Percentiles rank a stretch among this genome's conserved stretches.
These are phyloP conservation scores for Boletus vinaceobasis DNA, from an alignment of 768 basidiomycete genomes.

Conservation along the genomic window DNA sequence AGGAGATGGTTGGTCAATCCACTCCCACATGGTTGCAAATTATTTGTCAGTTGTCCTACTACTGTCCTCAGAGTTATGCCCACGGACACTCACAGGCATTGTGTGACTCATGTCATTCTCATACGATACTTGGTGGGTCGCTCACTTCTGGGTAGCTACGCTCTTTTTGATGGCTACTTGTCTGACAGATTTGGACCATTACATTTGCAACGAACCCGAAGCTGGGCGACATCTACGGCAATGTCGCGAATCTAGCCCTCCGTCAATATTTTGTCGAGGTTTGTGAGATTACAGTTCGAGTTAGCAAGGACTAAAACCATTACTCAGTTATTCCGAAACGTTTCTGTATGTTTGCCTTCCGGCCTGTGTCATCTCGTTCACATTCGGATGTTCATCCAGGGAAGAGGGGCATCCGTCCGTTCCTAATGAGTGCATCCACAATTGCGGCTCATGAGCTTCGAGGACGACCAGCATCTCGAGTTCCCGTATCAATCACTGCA, in stretches of 20 bases:
- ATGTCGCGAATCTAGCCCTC: neutral
- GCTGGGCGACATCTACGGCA: neutral
- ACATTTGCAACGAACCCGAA: conserved; percentile 22
- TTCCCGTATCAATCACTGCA: conserved; percentile 8
- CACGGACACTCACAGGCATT: conserved; percentile 18
- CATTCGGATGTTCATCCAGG: conserved; percentile 3
- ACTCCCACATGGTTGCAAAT: conserved; percentile 25
- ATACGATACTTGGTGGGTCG: conserved; percentile 26
- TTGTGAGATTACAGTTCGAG: neutral
- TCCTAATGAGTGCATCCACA: neutral
- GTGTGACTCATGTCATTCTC: conserved; percentile 30
- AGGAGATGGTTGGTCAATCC: conserved; percentile 23
- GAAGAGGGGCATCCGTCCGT: neutral
- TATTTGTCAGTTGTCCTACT: conserved; percentile 23
- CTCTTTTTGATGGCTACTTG: neutral
- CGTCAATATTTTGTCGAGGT: conserved; percentile 9
- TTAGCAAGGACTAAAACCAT: neutral
- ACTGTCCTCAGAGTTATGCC: neutral
- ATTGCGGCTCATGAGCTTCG: neutral
- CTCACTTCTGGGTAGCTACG: neutral
- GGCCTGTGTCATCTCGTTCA: neutral
- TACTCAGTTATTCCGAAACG: neutral
- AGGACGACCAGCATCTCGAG: conserved; percentile 13
- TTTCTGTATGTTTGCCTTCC: conserved; percentile 7
- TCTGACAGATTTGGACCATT: conserved; percentile 26